A percentile compares a stretch with the other conserved stretches of the same genome.
Evolutionary conservation across 2,329 filamentous ascomycete species (phyloP).

Genomic region (Sodiomyces alkalinus): DNA sequence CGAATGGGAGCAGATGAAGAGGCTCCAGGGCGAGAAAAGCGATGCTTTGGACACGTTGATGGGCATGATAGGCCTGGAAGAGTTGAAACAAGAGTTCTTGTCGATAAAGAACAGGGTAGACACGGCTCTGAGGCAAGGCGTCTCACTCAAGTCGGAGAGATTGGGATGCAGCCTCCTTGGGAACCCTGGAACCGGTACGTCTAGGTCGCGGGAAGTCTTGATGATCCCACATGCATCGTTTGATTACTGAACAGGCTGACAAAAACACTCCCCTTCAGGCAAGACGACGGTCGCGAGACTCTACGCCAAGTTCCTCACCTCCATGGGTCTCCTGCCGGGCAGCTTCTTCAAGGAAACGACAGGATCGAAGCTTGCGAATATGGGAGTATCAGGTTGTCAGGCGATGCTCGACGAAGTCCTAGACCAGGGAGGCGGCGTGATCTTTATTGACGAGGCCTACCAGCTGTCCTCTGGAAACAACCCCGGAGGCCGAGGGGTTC

Average conservation of each 20-base stretch:
- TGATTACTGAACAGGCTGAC: no score
- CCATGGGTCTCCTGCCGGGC: conserved; percentile 47
- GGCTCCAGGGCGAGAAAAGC: conserved; percentile 32
- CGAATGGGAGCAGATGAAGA: conserved; percentile 51
- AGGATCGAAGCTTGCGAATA: conserved; percentile 48
- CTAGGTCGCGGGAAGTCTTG: no score
- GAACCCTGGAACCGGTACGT: conserved; percentile 57
- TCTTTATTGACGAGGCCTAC: conserved; percentile 73
- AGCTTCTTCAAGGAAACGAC: conserved; percentile 48
- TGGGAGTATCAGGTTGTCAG: conserved; percentile 43
- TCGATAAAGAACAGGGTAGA: conserved; percentile 49
- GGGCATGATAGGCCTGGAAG: conserved; percentile 55
- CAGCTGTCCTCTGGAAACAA: conserved; percentile 49
- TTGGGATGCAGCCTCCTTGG: conserved; percentile 50
- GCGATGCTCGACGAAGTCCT: conserved; percentile 32
- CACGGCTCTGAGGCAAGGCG: conserved; percentile 37
- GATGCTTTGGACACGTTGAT: conserved; percentile 47
- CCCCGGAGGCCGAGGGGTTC: conserved; percentile 40
- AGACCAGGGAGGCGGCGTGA: conserved; percentile 45
- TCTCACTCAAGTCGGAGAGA: conserved; percentile 39
- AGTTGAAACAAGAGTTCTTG: conserved; percentile 50
- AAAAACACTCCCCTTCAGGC: conserved; percentile 12
- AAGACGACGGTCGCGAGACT: conserved; percentile 65
- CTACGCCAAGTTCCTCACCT: conserved; percentile 50
- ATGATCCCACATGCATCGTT: no score